Conservation (phyloP, 2,329 filamentous ascomycete genomes). For the Alternaria dauci region DNA sequence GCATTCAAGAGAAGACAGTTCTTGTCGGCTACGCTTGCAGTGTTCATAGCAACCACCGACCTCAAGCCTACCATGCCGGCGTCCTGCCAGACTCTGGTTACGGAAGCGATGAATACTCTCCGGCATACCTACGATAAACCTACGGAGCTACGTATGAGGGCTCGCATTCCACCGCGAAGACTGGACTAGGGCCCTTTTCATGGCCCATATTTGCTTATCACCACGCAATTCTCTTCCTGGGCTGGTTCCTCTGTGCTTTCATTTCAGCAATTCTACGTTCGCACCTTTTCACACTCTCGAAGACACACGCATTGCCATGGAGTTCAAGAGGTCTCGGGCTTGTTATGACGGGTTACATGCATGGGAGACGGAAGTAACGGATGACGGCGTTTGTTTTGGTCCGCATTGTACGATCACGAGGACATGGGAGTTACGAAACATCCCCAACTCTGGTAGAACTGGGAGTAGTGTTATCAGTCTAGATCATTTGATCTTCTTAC, state of each 20-base stretch:
- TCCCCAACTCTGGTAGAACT: slow-evolving; percentile 29
- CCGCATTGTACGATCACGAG: slow-evolving; percentile 37
- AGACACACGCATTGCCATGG: slow-evolving; percentile 36
- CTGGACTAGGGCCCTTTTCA: not conserved
- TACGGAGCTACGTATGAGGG: not conserved
- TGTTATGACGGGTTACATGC: slow-evolving; percentile 23
- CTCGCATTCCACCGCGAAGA: not conserved
- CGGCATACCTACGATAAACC: slow-evolving; percentile 23
- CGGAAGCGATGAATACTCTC: slow-evolving; percentile 35
- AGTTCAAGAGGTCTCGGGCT: slow-evolving; percentile 26
- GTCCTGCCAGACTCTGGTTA: slow-evolving; percentile 44
- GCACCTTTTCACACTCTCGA: slow-evolving; percentile 18
- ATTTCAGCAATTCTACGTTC: slow-evolving; percentile 19
- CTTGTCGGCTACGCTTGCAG: slow-evolving; percentile 83
- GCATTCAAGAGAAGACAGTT: slow-evolving; percentile 76
- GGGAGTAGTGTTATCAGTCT: slow-evolving; percentile 9
- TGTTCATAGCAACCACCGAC: slow-evolving; percentile 57
- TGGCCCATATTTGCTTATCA: not conserved
- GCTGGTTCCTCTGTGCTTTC: slow-evolving; percentile 31
- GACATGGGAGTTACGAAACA: slow-evolving; percentile 14
- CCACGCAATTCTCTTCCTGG: slow-evolving; percentile 29
- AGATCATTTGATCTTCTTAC: not conserved
- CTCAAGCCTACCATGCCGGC: slow-evolving; percentile 30
- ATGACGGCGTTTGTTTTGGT: slow-evolving; percentile 3
- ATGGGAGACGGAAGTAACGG: slow-evolving; percentile 11